Conservation (phyloP, 345 rosid species). For the Brassica incana region DNA sequence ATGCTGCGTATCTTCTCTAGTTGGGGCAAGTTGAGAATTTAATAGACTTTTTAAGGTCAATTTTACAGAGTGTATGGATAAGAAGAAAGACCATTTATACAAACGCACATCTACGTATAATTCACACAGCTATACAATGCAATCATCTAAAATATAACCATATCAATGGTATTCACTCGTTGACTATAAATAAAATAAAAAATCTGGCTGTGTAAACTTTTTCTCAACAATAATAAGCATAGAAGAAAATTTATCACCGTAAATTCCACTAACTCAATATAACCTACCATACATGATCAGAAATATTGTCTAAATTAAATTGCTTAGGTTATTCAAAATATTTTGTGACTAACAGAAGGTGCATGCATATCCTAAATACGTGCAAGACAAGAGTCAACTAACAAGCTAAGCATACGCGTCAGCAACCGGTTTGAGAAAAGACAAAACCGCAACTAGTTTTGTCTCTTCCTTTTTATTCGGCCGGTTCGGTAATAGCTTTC, state of each 20-base stretch:
- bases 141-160: background rate
- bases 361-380: background rate
- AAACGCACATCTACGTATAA: slow-evolving; percentile 23
- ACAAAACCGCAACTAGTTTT: slow-evolving; percentile 10
- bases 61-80: slow-evolving; percentile 21
- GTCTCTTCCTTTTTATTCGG: background rate
- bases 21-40: background rate
- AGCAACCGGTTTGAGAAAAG: slow-evolving; percentile 19
- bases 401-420: slow-evolving; percentile 34
- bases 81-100: background rate
- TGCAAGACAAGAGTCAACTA: slow-evolving; percentile 16
- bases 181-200: background rate
- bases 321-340: background rate
- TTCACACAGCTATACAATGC: background rate
- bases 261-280: background rate
- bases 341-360: background rate
- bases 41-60: background rate
- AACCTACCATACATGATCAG: background rate
- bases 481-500: background rate
- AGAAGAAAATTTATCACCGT: background rate
- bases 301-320: background rate
- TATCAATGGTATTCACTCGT: background rate
- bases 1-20: background rate
- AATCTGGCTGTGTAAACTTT: background rate
- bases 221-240: background rate